Base-by-base conservation (phyloP, 139 green algal species). In the Coelastrella sp. region DNA sequence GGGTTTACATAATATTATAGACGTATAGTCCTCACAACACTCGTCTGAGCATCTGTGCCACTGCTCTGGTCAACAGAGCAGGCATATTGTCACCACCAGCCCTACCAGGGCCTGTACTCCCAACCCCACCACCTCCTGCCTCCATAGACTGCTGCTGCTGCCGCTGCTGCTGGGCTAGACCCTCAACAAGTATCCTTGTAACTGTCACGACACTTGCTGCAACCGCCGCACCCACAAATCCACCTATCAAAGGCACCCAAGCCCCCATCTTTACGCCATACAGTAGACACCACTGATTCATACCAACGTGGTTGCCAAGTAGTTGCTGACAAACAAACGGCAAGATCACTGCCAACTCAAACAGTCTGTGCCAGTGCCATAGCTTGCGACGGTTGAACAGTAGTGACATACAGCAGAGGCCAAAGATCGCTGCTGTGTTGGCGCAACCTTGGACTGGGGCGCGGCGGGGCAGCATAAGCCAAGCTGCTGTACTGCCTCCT, bases 301-400 rank as follows among this genome's bases (percentile, higher is more conserved):
- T 65, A 19, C 47, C 77, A 17, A 19, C 0, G 11, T 91, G 80
- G 7, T 65, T 68, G n/a, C n/a, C 14, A 13, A 81, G 80, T 82
- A 91, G 71, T 80, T 88, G 80, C 88, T 78, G 80, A 22, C 23
- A 57, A 0, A 88, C 71, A 68, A 88, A 91, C 5, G 88, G 88
- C 32, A 83, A 56, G 17, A 91, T 58, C n/a, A 83, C 88, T 23
- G 80, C 88, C 47, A 91, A 7, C 58, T 91, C 88, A 73, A 88
- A 88, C 22, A 82, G 20, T 7, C 88, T 80, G 7, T 91, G 88
- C 88, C 88, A 91, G 73, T 91, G 88, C 88, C 88, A 91, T 0
- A 13, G 8, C 71, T 91, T 91, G 80, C 16, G 66, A 61, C 65
- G 16, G 59, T 88, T 91, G 88, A 91, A 88, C 0, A 91, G 7